Evolutionary conservation across 2,329 filamentous ascomycete species (phyloP), one percentile per base, ranked within the genome.

Genomic region (Escovopsis sp.): DNA sequence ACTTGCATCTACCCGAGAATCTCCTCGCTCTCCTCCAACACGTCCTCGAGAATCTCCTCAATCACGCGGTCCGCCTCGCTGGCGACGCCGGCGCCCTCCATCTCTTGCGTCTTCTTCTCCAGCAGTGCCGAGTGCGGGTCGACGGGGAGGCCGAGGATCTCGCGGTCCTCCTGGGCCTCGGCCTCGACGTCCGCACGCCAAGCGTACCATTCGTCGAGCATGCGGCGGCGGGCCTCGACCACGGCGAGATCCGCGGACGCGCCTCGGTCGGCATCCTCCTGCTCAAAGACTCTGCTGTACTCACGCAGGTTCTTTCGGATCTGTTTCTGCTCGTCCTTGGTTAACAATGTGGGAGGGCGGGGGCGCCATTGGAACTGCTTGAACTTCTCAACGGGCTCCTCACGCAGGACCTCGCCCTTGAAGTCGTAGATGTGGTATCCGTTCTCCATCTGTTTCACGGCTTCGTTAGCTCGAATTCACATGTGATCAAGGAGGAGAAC

Each of bases 361-460:
- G 91, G 91, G 36, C 91, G 83, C 91, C 91, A 98, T 48, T 84
- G 65, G 66, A 88, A 85, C 64, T 98, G 91, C 76, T 95, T 95
- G 76, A 98, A 96, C 65, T 93, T 93, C 51, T 98, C 91, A 45
- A 94, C 74, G 40, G 79, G 81, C 63, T 95, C 85, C 66, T 98
- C 93, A 45, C 87, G 81, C 42, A 98, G 77, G 42, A 82, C 75
- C 53, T 84, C 81, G 49, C 91, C 93, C 61, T 80, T 84, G 76
- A 98, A 98, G 60, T 94, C 88, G 74, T 95, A 96, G 47, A 98
- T 69, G 63, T 96, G 89, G 71, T 94, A 98, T 49, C 91, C 91
- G 61, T 96, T 98, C 71, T 98, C 91, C 86, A 96, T 94, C 85
- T 94, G 57, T 39, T 30, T 14, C 20, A 30, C 8, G 5, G 35